phyloP scores from a whole-genome alignment of 108 stramenopile genomes.

The Skeletonema costatum region DNA sequence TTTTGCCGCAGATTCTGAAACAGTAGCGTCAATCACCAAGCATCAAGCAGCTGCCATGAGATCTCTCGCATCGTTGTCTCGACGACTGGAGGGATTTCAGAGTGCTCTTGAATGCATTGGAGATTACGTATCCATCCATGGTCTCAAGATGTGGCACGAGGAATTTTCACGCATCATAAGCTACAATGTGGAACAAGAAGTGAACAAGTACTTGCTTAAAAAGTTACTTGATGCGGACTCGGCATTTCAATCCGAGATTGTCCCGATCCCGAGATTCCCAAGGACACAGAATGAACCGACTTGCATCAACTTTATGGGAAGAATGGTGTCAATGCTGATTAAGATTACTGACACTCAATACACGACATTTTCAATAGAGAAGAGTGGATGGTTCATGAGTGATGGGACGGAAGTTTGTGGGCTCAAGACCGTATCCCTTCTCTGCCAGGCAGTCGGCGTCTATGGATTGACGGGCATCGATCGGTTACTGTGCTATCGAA shows the following conservation, averaged over 20 bases:
- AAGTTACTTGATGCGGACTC: constrained; percentile 53
- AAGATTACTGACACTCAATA: constrained; percentile 47
- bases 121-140: constrained; percentile 62
- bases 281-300: constrained; percentile 38
- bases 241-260: constrained; percentile 48
- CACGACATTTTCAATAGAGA: constrained; percentile 56
- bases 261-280: constrained; percentile 57
- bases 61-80: constrained; percentile 27
- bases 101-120: constrained; percentile 59
- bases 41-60: constrained; percentile 33
- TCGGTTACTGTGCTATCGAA: constrained; percentile 54
- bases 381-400: constrained; percentile 49
- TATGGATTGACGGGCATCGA: constrained; percentile 61
- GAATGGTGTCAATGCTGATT: constrained; percentile 47
- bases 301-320: constrained; percentile 61
- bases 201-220: constrained; percentile 61
- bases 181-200: constrained; percentile 65
- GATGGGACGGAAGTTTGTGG: constrained; percentile 50
- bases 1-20: constrained; percentile 45
- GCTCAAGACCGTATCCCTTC: constrained; percentile 27
- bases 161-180: constrained; percentile 57
- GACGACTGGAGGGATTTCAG: constrained; percentile 50
- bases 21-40: constrained; percentile 31
- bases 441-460: constrained; percentile 54
- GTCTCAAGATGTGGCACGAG: constrained; percentile 66